Base-by-base conservation (phyloP, 208 protist genomes). In the Acanthamoeba healyi region DNA sequence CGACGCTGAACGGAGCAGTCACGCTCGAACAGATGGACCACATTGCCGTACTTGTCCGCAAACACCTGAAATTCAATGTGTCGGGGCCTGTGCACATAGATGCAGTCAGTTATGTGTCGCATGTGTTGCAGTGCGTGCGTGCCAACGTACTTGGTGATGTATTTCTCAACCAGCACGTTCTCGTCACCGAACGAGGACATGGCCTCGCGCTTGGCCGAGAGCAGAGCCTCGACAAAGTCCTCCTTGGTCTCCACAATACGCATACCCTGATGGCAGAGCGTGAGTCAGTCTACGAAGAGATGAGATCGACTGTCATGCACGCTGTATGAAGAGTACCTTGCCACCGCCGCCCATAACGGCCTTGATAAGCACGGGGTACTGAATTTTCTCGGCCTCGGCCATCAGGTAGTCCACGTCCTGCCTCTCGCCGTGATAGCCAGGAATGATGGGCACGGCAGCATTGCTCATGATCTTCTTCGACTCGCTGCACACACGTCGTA, bases 361-460 rank as follows among this genome's bases (percentile, higher is more conserved):
- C 97, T 99, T 99, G 96, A 99, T 98, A 88, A 99, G 97, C 5
- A 99, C 97, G 12, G 99, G 99, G 95, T 98, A 99, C 32, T 97
- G 97, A 15, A 54, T 19, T 63, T 98, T 96, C 34, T 97, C 96
- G 51, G 95, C 98, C 98, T 86, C 98, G 95, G 24, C 97, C 96
- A 15, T 15, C 10, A 54, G 15, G 49, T 54, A 15, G 15, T 6
- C 15, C 15, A 15, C 49, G 49, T 6, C 49, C 49, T 6, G 6
- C 49, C 10, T 54, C 46, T 97, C 98, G 82, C 98, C 98, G 72
- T 98, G 98, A 93, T 99, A 99, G 42, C 98, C 96, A 36, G 97
- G 98, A 36, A 99, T 97, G 36, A 67, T 29, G 12, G 86, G 49
- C 46, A 98, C 97, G 98, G 97, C 91, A n/a, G 94, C 95, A 10